Evolutionary conservation across 75 land plant genomes (phyloP).

Genomic region (Pinus taeda): DNA sequence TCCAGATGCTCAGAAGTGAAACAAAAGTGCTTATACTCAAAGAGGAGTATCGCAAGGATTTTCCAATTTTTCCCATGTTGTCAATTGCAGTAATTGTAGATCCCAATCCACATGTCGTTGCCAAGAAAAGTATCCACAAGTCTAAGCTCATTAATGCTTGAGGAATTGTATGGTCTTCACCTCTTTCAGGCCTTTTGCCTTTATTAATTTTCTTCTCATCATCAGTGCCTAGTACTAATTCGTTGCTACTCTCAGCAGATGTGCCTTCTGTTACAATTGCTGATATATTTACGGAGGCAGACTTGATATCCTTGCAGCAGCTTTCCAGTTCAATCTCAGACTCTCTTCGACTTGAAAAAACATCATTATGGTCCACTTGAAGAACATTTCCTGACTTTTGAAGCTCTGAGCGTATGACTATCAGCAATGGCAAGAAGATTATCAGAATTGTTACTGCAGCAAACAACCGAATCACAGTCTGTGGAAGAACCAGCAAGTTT

Average conservation of each 20-base stretch:
- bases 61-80: slow-evolving; percentile 42
- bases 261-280: background rate
- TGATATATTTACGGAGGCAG: background rate
- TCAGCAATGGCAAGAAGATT: too few species aligned
- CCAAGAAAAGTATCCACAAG: slow-evolving; percentile 30
- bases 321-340: background rate
- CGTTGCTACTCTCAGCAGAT: background rate
- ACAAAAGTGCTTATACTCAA: slow-evolving; percentile 26
- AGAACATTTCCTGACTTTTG: too few species aligned
- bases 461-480: too few species aligned
- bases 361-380: background rate
- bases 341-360: background rate
- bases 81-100: slow-evolving; percentile 34
- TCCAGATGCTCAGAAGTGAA: slow-evolving; percentile 34
- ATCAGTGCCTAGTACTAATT: background rate
- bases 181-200: slow-evolving; percentile 21
- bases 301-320: background rate
- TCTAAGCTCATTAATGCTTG: slow-evolving; percentile 29
- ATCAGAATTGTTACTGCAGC: too few species aligned
- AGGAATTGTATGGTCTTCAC: slow-evolving; percentile 21
- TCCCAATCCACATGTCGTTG: slow-evolving; percentile 36
- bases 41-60: slow-evolving; percentile 13
- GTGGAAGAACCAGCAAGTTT: too few species aligned
- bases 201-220: background rate
- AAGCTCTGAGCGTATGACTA: too few species aligned